Evolutionary conservation across 2,329 filamentous ascomycete species (phyloP).

Genomic region (Diaporthe sp.): DNA sequence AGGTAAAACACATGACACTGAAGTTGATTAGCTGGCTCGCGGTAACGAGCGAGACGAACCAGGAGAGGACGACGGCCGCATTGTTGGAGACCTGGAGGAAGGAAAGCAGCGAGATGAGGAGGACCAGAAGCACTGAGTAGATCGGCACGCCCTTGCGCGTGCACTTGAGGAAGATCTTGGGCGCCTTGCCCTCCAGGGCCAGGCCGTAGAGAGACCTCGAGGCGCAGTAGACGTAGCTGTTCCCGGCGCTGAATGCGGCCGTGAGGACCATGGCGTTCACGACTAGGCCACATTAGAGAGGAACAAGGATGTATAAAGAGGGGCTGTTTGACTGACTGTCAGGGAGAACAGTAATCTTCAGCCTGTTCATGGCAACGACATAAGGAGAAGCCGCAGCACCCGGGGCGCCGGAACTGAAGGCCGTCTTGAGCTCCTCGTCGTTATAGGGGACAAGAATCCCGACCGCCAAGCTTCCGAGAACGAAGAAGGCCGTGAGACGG

Average conservation of each 20-base stretch:
- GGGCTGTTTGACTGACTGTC: slow-evolving; percentile 52
- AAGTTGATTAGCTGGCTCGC: slow-evolving; percentile 59
- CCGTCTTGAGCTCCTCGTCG: slow-evolving; percentile 65
- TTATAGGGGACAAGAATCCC: slow-evolving; percentile 72
- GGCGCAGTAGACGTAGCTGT: slow-evolving; percentile 66
- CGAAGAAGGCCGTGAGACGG: slow-evolving; percentile 78
- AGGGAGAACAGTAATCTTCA: slow-evolving; percentile 64
- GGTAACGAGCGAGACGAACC: slow-evolving; percentile 55
- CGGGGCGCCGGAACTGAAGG: slow-evolving; percentile 65
- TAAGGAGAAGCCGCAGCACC: slow-evolving; percentile 64
- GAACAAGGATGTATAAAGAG: neutral
- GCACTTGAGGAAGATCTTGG: slow-evolving; percentile 56
- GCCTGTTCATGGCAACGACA: slow-evolving; percentile 55
- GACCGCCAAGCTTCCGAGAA: slow-evolving; percentile 74
- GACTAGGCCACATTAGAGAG: slow-evolving; percentile 48
- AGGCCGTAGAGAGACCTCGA: slow-evolving; percentile 66
- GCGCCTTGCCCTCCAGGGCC: slow-evolving; percentile 63
- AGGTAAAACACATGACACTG: slow-evolving; percentile 60
- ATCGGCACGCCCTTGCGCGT: slow-evolving; percentile 62
- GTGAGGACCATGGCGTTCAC: slow-evolving; percentile 66
- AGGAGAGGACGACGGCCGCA: slow-evolving; percentile 56
- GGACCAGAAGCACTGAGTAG: slow-evolving; percentile 50
- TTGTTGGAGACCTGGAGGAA: slow-evolving; percentile 56
- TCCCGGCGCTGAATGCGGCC: slow-evolving; percentile 55
- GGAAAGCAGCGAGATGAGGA: slow-evolving; percentile 52